A percentile compares a stretch with the other conserved stretches of the same genome.
These are phyloP conservation scores for Penicillium salamii DNA, from an alignment of 495 filamentous ascomycete species.

Conservation along the genomic window DNA sequence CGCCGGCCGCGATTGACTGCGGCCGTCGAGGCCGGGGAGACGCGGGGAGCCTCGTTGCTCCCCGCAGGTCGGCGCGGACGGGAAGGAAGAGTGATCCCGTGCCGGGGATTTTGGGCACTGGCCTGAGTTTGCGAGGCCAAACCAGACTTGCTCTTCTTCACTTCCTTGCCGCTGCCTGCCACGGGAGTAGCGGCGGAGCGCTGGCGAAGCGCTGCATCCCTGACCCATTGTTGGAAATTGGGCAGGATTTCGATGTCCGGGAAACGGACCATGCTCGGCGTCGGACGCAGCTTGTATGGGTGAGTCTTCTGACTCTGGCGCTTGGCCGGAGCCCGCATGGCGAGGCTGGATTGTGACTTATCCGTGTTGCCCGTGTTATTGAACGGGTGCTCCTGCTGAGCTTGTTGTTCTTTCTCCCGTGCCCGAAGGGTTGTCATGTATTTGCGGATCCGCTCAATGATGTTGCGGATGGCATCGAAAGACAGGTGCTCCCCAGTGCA, in stretches of 20 bases:
- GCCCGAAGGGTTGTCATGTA: constrained; percentile 15
- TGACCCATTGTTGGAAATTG: constrained; percentile 38
- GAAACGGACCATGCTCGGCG: constrained; percentile 30
- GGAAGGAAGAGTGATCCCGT: background rate
- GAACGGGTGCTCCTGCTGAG: too few relatives aligned
- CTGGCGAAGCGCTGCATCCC: constrained; percentile 6
- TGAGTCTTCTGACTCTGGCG: too few relatives aligned
- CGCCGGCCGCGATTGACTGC: too few relatives aligned
- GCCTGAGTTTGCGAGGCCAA: too few relatives aligned
- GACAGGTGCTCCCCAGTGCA: constrained; percentile 26
- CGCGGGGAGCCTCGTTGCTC: too few relatives aligned
- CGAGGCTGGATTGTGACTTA: background rate
- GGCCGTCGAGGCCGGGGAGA: too few relatives aligned
- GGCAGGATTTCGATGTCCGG: constrained; percentile 71
- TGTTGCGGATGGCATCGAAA: constrained; percentile 28
- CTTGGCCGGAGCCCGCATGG: background rate
- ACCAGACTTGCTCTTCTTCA: too few relatives aligned
- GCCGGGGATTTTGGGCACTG: too few relatives aligned
- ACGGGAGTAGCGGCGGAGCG: background rate
- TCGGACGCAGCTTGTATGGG: background rate
- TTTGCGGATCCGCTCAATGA: constrained; percentile 20
- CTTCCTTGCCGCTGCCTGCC: too few relatives aligned
- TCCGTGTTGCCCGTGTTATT: background rate
- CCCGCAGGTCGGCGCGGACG: too few relatives aligned
- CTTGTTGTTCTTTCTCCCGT: constrained; percentile 1